phyloP scores from a whole-genome alignment of 768 basidiomycete species.

The Favolaschia claudopus region DNA sequence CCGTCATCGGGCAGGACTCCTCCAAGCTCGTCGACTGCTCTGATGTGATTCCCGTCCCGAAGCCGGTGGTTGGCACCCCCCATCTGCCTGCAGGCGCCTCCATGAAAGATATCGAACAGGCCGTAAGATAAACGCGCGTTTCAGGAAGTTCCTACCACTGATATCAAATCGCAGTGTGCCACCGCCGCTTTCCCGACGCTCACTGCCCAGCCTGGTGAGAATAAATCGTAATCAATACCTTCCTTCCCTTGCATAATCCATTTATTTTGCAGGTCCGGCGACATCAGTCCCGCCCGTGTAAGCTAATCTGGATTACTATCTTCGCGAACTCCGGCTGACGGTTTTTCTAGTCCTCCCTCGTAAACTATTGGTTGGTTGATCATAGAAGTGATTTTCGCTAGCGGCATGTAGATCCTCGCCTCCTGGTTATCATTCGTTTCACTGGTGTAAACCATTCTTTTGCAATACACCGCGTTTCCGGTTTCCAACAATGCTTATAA shows the following conservation, averaged over 20 bases:
- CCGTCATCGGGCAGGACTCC: conserved; percentile 48
- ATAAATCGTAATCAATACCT: background rate
- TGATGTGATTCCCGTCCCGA: conserved; percentile 50
- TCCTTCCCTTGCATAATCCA: background rate
- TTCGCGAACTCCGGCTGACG: background rate
- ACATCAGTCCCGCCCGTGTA: conserved; percentile 42
- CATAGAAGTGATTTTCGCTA: background rate
- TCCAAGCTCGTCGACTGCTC: conserved; percentile 50
- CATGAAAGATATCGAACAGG: conserved; percentile 39
- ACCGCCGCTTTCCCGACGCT: conserved; percentile 44
- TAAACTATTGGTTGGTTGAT: background rate
- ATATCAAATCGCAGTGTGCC: conserved; percentile 36
- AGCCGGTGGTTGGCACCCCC: conserved; percentile 32
- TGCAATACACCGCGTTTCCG: conserved; percentile 3
- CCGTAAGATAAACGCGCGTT: conserved; percentile 22
- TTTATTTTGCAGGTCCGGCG: conserved; percentile 24
- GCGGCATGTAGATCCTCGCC: background rate
- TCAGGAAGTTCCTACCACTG: conserved; percentile 28
- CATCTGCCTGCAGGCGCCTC: conserved; percentile 42
- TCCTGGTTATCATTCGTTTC: background rate
- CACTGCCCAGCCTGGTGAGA: conserved; percentile 35
- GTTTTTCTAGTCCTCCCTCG: conserved; percentile 3
- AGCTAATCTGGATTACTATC: conserved; percentile 19
- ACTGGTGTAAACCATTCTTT: background rate
- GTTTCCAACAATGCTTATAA: no score